These are phyloP conservation scores for Paecilomyces variotii DNA, from an alignment of 2,329 filamentous ascomycete species.

Conservation along the genomic window DNA sequence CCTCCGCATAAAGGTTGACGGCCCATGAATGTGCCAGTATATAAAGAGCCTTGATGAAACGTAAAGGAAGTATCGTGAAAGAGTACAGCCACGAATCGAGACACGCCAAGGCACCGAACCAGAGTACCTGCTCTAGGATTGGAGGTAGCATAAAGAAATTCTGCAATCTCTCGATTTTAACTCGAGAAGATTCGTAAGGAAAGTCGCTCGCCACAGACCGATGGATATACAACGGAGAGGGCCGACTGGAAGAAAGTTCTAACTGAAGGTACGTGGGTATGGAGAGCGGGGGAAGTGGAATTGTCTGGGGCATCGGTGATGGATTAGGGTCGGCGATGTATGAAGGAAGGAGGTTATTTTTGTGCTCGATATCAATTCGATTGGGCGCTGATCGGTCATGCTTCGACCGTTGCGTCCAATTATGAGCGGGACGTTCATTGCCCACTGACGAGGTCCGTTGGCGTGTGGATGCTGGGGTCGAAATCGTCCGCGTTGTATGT, in stretches of 20 bases:
- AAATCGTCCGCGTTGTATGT: slow-evolving; percentile 25
- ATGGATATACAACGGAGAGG: slow-evolving; percentile 57
- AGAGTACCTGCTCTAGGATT: slow-evolving; percentile 73
- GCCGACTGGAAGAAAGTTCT: slow-evolving; percentile 53
- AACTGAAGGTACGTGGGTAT: slow-evolving; percentile 59
- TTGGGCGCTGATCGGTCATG: slow-evolving; percentile 21
- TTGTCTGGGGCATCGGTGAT: slow-evolving; percentile 43
- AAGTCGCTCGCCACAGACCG: slow-evolving; percentile 49
- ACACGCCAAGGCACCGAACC: slow-evolving; percentile 84
- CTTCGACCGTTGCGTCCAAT: slow-evolving; percentile 25
- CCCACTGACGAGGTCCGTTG: slow-evolving; percentile 21
- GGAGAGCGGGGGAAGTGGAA: slow-evolving; percentile 55
- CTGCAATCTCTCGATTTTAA: slow-evolving; percentile 84
- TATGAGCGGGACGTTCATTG: slow-evolving; percentile 23
- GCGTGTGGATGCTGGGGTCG: slow-evolving; percentile 26
- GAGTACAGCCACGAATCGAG: slow-evolving; percentile 95
- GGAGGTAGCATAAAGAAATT: slow-evolving; percentile 80
- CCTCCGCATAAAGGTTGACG: slow-evolving; percentile 63
- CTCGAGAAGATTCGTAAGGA: slow-evolving; percentile 83
- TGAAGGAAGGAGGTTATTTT: slow-evolving; percentile 15
- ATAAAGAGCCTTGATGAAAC: slow-evolving; percentile 72
- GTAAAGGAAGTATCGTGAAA: slow-evolving; percentile 86
- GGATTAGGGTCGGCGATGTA: slow-evolving; percentile 26
- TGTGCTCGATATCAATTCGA: slow-evolving; percentile 26
- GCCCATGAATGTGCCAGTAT: slow-evolving; percentile 74